phyloP scores from a whole-genome alignment of 768 basidiomycete genomes.

The Russula dissimulans region DNA sequence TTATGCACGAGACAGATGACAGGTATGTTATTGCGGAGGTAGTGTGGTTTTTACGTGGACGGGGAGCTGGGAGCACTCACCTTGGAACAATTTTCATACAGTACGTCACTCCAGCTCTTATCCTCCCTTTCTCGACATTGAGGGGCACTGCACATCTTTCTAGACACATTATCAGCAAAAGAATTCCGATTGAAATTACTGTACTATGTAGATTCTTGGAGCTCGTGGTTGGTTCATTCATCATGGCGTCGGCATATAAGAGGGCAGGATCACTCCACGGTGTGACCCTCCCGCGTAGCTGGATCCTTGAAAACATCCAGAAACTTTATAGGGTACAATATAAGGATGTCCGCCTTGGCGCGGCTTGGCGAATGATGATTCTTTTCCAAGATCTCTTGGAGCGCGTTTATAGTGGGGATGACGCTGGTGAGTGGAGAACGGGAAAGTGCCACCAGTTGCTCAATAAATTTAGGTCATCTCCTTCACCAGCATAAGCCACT shows the following conservation, averaged over 20 bases:
- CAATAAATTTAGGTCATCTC: not conserved
- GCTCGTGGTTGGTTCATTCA: not conserved
- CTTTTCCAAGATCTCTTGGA: constrained; percentile 13
- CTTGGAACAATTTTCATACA: constrained; percentile 3
- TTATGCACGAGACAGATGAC: not conserved
- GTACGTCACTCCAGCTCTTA: not conserved
- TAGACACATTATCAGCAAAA: constrained; percentile 7
- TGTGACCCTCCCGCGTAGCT: constrained; percentile 17
- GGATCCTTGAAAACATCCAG: constrained; percentile 13
- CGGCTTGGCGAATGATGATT: not conserved
- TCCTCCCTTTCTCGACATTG: not conserved
- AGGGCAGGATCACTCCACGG: not conserved
- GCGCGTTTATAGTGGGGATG: constrained; percentile 9
- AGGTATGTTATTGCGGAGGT: constrained; percentile 4
- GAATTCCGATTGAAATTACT: constrained; percentile 2
- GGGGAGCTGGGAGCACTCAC: not conserved
- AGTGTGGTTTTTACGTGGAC: constrained; percentile 1
- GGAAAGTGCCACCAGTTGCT: not conserved
- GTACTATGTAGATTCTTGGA: constrained; percentile 13
- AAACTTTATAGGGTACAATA: constrained; percentile 2
- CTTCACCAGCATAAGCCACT: constrained; percentile 4
- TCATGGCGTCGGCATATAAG: constrained; percentile 2
- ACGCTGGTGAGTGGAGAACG: not conserved
- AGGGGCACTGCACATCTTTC: not conserved
- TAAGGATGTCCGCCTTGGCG: not conserved